Evolutionary conservation across 345 rosid species (phyloP).

Genomic region (Crucihimalaya himalaica): DNA sequence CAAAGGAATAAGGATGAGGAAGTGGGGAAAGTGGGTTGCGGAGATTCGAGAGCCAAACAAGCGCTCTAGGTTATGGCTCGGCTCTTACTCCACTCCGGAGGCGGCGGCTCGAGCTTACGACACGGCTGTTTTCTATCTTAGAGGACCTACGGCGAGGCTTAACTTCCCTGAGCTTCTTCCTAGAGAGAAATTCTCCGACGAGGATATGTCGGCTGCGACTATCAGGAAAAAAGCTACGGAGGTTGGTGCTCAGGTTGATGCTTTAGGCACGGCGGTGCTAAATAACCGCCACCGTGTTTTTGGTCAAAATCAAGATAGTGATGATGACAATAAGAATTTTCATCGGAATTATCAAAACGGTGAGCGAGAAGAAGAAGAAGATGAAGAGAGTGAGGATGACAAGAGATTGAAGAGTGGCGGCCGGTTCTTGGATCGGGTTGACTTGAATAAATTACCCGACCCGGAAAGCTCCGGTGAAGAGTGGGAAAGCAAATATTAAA

Average conservation of each 20-base stretch:
- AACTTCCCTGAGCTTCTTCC: conserved; percentile 84
- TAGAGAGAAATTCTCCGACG: conserved; percentile 56
- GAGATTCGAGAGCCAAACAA: conserved; percentile 98
- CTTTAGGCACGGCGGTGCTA: conserved; percentile 56
- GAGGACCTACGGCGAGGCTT: conserved; percentile 94
- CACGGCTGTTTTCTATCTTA: conserved; percentile 85
- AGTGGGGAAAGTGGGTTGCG: conserved; percentile 99
- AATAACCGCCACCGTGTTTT: conserved; percentile 43
- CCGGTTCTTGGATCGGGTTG: conserved; percentile 67
- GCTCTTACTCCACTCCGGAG: conserved; percentile 86
- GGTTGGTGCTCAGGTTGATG: conserved; percentile 93
- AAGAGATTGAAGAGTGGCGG: conserved; percentile 46
- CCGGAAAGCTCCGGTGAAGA: conserved; percentile 81
- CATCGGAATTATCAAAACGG: conserved; percentile 13
- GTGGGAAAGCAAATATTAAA: conserved; percentile 43
- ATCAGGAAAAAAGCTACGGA: conserved; percentile 89
- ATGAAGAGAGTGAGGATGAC: not conserved
- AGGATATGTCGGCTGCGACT: conserved; percentile 80
- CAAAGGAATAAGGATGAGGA: conserved; percentile 99
- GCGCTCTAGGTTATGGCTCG: conserved; percentile 93
- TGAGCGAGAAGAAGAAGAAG: conserved; percentile 17
- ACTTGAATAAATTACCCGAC: conserved; percentile 91
- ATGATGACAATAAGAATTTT: conserved; percentile 25
- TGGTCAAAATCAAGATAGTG: conserved; percentile 28
- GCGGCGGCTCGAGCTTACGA: conserved; percentile 99